Conservation (phyloP, 2,329 filamentous ascomycete species). For the Fusarium tupiense region DNA sequence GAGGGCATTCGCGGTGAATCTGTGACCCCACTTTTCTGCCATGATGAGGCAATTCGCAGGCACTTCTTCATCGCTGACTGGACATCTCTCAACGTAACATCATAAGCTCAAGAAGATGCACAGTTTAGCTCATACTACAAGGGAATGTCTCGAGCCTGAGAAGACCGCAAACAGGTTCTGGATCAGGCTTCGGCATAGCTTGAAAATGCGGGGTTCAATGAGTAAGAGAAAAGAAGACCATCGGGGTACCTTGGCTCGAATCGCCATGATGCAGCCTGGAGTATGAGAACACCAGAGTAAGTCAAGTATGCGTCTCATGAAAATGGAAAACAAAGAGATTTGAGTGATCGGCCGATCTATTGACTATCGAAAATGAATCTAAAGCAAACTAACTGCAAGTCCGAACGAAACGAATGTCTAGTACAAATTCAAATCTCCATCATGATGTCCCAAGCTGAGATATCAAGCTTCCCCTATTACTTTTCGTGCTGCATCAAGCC, state of each 20-base stretch:
- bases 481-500: neutral
- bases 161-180: rapidly evolving
- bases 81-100: rapidly evolving
- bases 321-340: rapidly evolving
- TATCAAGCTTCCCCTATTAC: neutral
- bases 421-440: neutral
- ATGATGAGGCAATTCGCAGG: neutral
- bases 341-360: conserved; percentile 18
- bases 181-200: neutral
- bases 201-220: rapidly evolving
- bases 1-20: neutral
- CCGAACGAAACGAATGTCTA: neutral
- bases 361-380: neutral
- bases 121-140: rapidly evolving
- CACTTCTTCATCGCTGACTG: neutral
- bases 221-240: neutral
- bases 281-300: no score
- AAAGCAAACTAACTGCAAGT: conserved; percentile 2
- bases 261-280: neutral
- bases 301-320: rapidly evolving
- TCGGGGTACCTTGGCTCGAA: no score
- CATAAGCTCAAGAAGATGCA: rapidly evolving
- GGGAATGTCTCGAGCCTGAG: rapidly evolving
- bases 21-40: neutral
- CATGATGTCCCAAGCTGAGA: no score